A percentile compares a stretch with the other conserved stretches of the same genome.
Evolutionary conservation across 495 filamentous ascomycete genomes (phyloP).

Genomic region (Terfezia claveryi): DNA sequence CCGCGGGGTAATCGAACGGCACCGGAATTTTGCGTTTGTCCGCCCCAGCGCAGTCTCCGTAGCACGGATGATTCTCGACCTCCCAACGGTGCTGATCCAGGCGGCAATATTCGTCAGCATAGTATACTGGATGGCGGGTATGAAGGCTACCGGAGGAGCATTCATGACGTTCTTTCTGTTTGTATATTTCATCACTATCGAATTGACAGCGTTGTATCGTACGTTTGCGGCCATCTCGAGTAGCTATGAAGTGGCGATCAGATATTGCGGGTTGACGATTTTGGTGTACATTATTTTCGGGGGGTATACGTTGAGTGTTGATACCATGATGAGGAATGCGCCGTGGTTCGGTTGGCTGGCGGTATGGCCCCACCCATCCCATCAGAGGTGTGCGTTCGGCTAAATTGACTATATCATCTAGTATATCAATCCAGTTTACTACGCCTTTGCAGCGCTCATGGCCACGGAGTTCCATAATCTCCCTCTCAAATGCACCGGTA

Average conservation of each 20-base stretch:
- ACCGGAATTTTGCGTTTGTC: conserved; percentile 60
- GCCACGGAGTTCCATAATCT: conserved; percentile 27
- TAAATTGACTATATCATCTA: neutral
- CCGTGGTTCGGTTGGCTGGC: conserved; percentile 37
- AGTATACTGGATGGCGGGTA: conserved; percentile 44
- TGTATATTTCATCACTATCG: conserved; percentile 18
- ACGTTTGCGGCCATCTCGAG: conserved; percentile 58
- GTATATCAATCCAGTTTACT: conserved; percentile 32
- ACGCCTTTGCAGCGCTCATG: conserved; percentile 38
- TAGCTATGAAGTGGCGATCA: conserved; percentile 48
- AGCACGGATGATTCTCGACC: conserved; percentile 43
- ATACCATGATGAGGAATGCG: conserved; percentile 21
- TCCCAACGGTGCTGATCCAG: conserved; percentile 43
- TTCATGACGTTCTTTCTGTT: conserved; percentile 1
- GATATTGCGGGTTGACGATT: conserved; percentile 44
- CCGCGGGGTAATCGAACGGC: conserved; percentile 37
- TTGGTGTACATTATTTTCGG: conserved; percentile 27
- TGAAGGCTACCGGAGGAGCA: conserved; percentile 25
- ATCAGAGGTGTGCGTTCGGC: neutral
- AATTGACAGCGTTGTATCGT: conserved; percentile 46
- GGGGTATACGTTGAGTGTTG: conserved; percentile 30
- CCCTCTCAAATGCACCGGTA: conserved; percentile 2
- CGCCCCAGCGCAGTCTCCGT: conserved; percentile 49
- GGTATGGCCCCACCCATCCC: neutral
- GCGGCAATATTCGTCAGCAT: conserved; percentile 41